These are phyloP conservation scores for Verticillium albo-atrum DNA, from an alignment of 2,329 filamentous ascomycete genomes.

Conservation along the genomic window DNA sequence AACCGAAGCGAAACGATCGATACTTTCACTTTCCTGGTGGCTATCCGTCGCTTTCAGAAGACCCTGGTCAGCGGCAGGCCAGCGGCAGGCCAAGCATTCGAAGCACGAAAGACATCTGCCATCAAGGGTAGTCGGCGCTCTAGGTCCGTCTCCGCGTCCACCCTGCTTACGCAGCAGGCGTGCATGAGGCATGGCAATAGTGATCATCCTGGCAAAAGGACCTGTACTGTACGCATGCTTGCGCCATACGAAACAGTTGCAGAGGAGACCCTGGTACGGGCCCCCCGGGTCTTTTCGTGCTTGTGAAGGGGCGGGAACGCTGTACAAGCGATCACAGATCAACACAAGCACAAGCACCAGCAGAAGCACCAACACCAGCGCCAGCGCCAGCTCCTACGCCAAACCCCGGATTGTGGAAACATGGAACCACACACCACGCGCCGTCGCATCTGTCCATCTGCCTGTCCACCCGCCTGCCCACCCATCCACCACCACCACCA, in stretches of 20 bases:
- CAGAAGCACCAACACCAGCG: not conserved
- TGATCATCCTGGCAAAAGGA: not conserved
- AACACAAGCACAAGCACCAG: not conserved
- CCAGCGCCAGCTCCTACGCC: not conserved
- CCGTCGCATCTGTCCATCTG: not conserved
- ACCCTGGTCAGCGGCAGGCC: not conserved
- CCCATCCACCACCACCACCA: not conserved
- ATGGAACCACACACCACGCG: not conserved
- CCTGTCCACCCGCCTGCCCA: not conserved
- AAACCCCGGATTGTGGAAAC: not conserved
- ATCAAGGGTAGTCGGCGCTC: too few relatives aligned
- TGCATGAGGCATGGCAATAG: not conserved
- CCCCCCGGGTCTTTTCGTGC: not conserved
- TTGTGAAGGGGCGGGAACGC: not conserved
- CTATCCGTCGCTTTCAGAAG: not conserved
- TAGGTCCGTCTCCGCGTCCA: not conserved
- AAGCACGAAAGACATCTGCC: not conserved
- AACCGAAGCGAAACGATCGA: not conserved
- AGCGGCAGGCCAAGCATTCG: not conserved
- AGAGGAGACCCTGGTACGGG: not conserved
- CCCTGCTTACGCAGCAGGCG: not conserved
- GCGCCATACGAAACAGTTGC: too few relatives aligned
- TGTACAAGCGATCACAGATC: not conserved
- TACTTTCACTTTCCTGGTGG: not conserved
- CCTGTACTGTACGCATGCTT: too few relatives aligned